Base-by-base conservation (phyloP, 805 yeast species). In the Candida tallmaniae region DNA sequence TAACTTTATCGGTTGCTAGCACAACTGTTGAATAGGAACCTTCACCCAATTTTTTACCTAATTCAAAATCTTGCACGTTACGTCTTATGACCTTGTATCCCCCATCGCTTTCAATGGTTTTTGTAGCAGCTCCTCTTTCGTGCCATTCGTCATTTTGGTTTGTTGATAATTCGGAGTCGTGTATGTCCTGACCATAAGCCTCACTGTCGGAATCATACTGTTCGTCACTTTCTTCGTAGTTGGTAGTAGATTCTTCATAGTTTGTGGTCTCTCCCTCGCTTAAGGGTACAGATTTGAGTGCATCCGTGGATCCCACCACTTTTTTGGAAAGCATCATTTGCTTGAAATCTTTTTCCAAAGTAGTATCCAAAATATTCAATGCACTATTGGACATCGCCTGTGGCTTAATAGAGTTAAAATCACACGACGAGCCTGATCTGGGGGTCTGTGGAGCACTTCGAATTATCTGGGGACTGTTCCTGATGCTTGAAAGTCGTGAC, bases 1-100 rank as follows among this genome's bases (percentile, higher is more conserved):
- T 35, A 70, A 63, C 52, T 64, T 72, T 39, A 73, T 81, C 49
- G 56, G 52, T 75, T 6, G 68, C 73, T 10, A 65, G 52, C 0
- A 65, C 66, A 5, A 67, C 73, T 0, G 73, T 67, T 7, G 70
- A 63, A 38, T 67, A 67, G 1, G 72, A 65, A 2, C 73, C 73
- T 41, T 66, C 73, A 11, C 73, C 73, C 27, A 67, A 46, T n/a
- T 48, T 50, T 29, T 56, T 53, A 5, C 73, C 73, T 32, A 65
- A 65, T 37, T 56, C 56, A 39, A 67, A 67, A 47, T 67, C 73
- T 16, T 41, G 42, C 2, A 67, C 73, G 2, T 56, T 58, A 39
- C 73, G 45, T 31, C 60, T 53, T 18, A 66, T 54, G 10, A 63
- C 42, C 20, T 46, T 44, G 18, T 42, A 45, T 3, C 44, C 45